Evolutionary conservation across 345 rosid species (phyloP).

Genomic region (Brassica nigra): DNA sequence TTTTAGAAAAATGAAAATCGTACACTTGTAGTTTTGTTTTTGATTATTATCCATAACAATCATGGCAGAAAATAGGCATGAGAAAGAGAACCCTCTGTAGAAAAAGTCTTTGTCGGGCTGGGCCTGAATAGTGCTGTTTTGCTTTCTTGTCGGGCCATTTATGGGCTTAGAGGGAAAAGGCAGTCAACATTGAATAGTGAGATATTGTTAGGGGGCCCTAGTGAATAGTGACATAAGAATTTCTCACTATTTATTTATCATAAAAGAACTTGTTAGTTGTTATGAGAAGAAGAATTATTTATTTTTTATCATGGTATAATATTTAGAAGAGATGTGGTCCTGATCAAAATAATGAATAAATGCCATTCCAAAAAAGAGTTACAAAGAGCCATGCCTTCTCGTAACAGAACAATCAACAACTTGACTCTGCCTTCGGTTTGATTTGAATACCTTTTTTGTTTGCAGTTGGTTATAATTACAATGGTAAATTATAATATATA

Average conservation of each 20-base stretch:
- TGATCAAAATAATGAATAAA: constrained; percentile 3
- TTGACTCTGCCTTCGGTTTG: constrained; percentile 14
- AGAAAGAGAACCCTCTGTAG: not conserved
- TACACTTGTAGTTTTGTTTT: not conserved
- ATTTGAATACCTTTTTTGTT: not conserved
- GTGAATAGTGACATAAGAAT: not conserved
- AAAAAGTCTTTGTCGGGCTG: not conserved
- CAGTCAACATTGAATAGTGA: not conserved
- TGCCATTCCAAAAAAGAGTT: constrained; percentile 14
- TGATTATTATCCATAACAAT: not conserved
- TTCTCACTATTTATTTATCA: not conserved
- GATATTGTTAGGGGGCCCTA: constrained; percentile 27
- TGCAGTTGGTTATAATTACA: not conserved
- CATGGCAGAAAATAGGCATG: not conserved
- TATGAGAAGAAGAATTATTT: not conserved
- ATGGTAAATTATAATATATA: not conserved
- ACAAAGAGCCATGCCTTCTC: constrained; percentile 14
- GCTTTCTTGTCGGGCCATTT: not conserved
- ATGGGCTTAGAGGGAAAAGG: not conserved
- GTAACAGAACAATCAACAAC: constrained; percentile 30
- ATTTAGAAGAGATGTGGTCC: constrained; percentile 15
- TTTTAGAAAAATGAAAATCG: not conserved
- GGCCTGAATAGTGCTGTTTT: not conserved
- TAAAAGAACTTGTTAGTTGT: not conserved
- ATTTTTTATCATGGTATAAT: not conserved